phyloP scores from a whole-genome alignment of 305 asterid genomes.

The Stenogyne calaminthoides region DNA sequence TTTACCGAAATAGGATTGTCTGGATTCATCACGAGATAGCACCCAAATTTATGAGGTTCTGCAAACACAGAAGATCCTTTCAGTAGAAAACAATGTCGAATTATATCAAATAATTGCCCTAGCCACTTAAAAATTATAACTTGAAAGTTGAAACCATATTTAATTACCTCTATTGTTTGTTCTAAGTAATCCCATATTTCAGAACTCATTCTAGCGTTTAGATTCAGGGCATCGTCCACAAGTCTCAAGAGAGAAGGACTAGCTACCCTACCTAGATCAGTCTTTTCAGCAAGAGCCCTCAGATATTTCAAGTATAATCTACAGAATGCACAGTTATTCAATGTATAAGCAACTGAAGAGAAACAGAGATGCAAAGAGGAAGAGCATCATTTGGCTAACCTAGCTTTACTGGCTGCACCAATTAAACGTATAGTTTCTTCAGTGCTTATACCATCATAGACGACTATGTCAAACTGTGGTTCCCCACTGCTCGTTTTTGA shows the following conservation, averaged over 20 bases:
- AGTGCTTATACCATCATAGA: constrained; percentile 82
- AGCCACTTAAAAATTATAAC: constrained; percentile 17
- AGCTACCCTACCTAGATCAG: constrained; percentile 88
- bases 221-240: constrained; percentile 65
- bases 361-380: neutral
- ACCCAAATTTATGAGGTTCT: constrained; percentile 66
- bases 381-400: constrained; percentile 41
- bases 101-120: constrained; percentile 7
- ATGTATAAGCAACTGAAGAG: constrained; percentile 25
- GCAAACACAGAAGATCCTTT: constrained; percentile 65
- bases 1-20: constrained; percentile 53
- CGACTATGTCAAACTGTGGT: constrained; percentile 60
- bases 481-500: constrained; percentile 40
- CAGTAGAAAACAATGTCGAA: constrained; percentile 44
- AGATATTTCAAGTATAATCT: constrained; percentile 85
- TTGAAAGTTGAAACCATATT: constrained; percentile 18
- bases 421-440: constrained; percentile 89
- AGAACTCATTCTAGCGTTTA: constrained; percentile 71
- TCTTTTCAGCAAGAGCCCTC: constrained; percentile 80
- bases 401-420: constrained; percentile 81
- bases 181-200: constrained; percentile 84
- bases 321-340: constrained; percentile 11
- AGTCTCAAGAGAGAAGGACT: constrained; percentile 91
- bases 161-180: constrained; percentile 60
- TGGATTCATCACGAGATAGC: constrained; percentile 79